These are phyloP conservation scores for Magnusiomyces sp. DNA, from an alignment of 1,139 yeast genomes.

Conservation along the genomic window DNA sequence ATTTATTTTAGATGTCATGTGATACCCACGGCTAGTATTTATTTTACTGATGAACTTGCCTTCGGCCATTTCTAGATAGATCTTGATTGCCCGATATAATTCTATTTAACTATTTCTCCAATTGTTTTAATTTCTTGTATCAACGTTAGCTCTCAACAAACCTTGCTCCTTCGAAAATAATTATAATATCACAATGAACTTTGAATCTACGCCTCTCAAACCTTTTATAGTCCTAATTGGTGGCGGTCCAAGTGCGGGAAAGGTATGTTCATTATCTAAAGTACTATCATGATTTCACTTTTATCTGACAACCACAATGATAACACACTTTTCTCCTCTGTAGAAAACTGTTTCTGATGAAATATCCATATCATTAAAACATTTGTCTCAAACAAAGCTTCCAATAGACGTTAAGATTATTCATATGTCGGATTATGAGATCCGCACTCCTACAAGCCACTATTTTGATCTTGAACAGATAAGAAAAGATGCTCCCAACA, in stretches of 20 bases:
- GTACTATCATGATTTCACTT: not conserved
- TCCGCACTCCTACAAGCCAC: slow-evolving; percentile 8
- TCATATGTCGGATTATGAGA: slow-evolving; percentile 29
- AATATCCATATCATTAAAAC: slow-evolving; percentile 17
- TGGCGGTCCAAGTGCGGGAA: slow-evolving; percentile 73
- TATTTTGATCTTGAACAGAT: slow-evolving; percentile 1
- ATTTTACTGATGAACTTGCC: not conserved
- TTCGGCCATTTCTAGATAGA: not conserved
- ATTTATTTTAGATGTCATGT: not conserved
- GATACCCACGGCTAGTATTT: not conserved
- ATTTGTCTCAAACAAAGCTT: slow-evolving; percentile 1
- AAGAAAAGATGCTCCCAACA: slow-evolving; percentile 3
- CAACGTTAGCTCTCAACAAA: not conserved
- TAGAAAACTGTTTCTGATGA: slow-evolving; percentile 25
- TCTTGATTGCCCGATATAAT: not conserved
- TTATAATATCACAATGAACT: not conserved
- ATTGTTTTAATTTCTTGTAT: no score
- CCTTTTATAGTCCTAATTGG: slow-evolving; percentile 48
- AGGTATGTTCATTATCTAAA: slow-evolving; percentile 31
- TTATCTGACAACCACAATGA: not conserved
- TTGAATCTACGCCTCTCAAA: not conserved
- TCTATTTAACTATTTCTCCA: not conserved
- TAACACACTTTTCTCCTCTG: not conserved
- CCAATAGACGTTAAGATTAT: slow-evolving; percentile 17
- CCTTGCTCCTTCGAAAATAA: not conserved